Percentiles rank a stretch among this genome's conserved stretches.
Conservation (phyloP, 768 basidiomycete species). For the Leccinellum luteum region DNA sequence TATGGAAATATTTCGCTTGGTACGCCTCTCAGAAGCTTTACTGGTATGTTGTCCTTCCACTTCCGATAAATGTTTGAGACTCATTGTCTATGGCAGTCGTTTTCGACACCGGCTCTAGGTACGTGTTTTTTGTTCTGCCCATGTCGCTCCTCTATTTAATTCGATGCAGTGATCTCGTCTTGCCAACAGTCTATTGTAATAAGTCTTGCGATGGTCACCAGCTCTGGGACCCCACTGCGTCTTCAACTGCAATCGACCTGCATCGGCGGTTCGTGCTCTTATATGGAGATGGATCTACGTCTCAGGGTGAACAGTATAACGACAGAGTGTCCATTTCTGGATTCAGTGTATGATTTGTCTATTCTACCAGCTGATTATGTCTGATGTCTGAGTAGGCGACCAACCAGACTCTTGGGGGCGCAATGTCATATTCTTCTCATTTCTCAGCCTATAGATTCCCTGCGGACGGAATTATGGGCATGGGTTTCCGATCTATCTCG, state of each 20-base stretch:
- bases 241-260: constrained; percentile 6
- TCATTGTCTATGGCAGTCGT: constrained; percentile 5
- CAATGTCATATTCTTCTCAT: not conserved
- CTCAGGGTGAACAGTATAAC: not conserved
- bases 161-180: constrained; percentile 22
- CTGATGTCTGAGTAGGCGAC: constrained; percentile 6
- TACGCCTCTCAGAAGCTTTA: constrained; percentile 1
- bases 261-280: not conserved
- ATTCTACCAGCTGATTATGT: not conserved
- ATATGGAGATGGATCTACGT: constrained; percentile 1
- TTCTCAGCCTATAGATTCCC: not conserved
- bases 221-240: constrained; percentile 27
- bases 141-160: not conserved
- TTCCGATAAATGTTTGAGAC: not conserved
- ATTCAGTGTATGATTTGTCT: constrained; percentile 1
- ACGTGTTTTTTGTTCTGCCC: not conserved
- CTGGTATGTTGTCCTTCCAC: not conserved
- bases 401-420: constrained; percentile 9
- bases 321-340: constrained; percentile 10
- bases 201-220: constrained; percentile 28
- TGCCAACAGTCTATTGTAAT: constrained; percentile 21
- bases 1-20: constrained; percentile 9
- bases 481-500: constrained; percentile 40
- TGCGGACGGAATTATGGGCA: constrained; percentile 31
- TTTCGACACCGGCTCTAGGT: constrained; percentile 28